Conservation (phyloP, 495 filamentous ascomycete species). For the Chaetomium tenue region DNA sequence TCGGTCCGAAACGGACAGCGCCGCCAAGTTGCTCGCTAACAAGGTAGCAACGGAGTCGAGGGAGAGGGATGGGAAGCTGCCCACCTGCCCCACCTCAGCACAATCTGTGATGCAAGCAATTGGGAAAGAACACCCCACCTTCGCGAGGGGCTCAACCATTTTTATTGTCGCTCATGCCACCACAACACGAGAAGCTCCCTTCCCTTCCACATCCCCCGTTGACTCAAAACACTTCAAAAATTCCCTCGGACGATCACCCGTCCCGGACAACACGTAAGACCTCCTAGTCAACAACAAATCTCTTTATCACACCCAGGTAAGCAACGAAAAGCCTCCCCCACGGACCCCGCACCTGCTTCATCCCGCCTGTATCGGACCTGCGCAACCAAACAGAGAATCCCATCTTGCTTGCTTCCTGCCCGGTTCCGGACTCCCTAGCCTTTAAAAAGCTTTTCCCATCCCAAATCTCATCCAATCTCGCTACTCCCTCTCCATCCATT, state of each 20-base stretch:
- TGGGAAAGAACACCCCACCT: conserved; percentile 33
- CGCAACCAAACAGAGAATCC: conserved; percentile 18
- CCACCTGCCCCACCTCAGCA: conserved; percentile 22
- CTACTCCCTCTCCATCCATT: conserved; percentile 22
- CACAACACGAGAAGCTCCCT: conserved; percentile 19
- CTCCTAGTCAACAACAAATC: conserved; percentile 12
- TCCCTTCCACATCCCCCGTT: conserved; percentile 20
- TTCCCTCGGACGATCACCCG: conserved; percentile 1
- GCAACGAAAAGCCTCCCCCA: conserved; percentile 19
- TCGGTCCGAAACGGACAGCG: not conserved
- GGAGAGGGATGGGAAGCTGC: conserved; percentile 7
- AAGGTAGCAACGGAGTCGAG: not conserved
- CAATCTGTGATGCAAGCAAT: conserved; percentile 34
- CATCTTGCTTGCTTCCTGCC: conserved; percentile 15
- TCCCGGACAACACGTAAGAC: conserved; percentile 3
- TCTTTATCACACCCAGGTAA: conserved; percentile 24
- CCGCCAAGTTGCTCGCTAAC: conserved; percentile 33
- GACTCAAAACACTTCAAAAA: conserved; percentile 4
- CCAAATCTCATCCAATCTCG: conserved; percentile 18
- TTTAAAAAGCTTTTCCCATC: conserved; percentile 34
- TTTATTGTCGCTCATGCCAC: conserved; percentile 42
- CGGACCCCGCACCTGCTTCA: conserved; percentile 35
- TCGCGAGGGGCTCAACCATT: conserved; percentile 30
- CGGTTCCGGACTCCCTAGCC: conserved; percentile 21
- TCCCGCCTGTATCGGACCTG: conserved; percentile 35